phyloP scores from a whole-genome alignment of 495 filamentous ascomycete species.

The Trichocladium uniseriatum region DNA sequence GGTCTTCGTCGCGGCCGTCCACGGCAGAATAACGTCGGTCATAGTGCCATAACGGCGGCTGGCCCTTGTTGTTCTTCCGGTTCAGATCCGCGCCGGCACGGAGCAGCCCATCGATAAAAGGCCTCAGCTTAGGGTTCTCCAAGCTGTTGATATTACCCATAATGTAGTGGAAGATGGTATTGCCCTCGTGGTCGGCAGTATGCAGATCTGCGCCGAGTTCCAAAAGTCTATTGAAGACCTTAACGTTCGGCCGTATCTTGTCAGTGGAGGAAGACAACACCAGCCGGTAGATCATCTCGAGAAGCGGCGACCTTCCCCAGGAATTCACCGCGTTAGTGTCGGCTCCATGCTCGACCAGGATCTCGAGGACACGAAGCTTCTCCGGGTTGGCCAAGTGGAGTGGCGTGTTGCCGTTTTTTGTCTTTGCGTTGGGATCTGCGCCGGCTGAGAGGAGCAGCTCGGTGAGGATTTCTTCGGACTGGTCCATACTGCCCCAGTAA shows the following conservation, averaged over 20 bases:
- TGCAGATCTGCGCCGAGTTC: conserved; percentile 3
- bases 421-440: conserved; percentile 1
- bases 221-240: not conserved
- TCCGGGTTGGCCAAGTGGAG: not conserved
- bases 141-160: not conserved
- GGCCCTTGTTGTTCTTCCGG: not conserved
- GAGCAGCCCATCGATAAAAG: not conserved
- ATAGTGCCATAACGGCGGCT: not conserved
- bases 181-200: not conserved
- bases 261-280: not conserved
- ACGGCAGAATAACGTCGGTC: not conserved
- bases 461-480: not conserved
- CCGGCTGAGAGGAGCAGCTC: conserved; percentile 4
- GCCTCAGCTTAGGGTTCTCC: not conserved
- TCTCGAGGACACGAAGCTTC: not conserved
- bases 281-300: not conserved
- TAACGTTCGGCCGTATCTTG: not conserved
- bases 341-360: not conserved
- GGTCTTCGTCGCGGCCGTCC: not conserved
- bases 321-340: conserved; percentile 3
- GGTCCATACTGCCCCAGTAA: not conserved
- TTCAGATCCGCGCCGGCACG: not conserved
- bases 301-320: not conserved
- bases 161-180: conserved; percentile 1
- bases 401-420: not conserved